Evolutionary conservation across 768 basidiomycete genomes (phyloP).

Genomic region (Suillus weaverae): DNA sequence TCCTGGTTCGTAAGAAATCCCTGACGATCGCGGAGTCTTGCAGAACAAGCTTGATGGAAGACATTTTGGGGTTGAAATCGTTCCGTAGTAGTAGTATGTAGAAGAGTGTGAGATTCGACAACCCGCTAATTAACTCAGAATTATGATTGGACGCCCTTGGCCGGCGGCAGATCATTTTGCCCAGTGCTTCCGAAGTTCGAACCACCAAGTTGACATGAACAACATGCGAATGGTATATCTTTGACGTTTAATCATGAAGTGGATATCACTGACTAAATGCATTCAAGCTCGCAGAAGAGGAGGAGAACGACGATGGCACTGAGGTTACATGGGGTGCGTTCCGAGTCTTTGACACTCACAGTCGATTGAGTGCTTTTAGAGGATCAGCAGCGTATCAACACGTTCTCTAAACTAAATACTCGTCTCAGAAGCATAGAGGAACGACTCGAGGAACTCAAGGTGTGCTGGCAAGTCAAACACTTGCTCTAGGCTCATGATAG

Average conservation of each 20-base stretch:
- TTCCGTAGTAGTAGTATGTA: neutral
- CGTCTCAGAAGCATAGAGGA: constrained; percentile 72
- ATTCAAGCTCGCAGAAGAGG: constrained; percentile 67
- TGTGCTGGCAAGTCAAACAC: constrained; percentile 29
- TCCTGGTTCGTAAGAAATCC: constrained; percentile 17
- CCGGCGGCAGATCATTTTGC: neutral
- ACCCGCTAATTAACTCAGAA: neutral
- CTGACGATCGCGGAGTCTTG: constrained; percentile 10
- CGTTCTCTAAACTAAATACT: constrained; percentile 89
- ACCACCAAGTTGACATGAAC: constrained; percentile 29
- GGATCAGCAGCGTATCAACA: constrained; percentile 90
- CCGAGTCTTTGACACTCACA: neutral
- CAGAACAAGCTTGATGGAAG: constrained; percentile 9
- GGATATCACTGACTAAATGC: constrained; percentile 3
- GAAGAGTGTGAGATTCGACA: neutral
- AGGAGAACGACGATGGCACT: constrained; percentile 70
- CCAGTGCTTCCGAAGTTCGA: constrained; percentile 4
- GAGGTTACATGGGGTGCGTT: constrained; percentile 84
- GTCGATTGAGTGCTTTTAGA: constrained; percentile 36
- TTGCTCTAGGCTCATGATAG: neutral
- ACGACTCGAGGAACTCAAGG: constrained; percentile 72
- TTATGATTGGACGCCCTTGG: neutral
- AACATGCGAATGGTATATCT: constrained; percentile 58
- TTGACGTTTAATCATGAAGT: constrained; percentile 9
- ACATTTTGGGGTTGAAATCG: constrained; percentile 7